Base-by-base conservation (phyloP, 768 basidiomycete genomes). In the Suillus paluster region DNA sequence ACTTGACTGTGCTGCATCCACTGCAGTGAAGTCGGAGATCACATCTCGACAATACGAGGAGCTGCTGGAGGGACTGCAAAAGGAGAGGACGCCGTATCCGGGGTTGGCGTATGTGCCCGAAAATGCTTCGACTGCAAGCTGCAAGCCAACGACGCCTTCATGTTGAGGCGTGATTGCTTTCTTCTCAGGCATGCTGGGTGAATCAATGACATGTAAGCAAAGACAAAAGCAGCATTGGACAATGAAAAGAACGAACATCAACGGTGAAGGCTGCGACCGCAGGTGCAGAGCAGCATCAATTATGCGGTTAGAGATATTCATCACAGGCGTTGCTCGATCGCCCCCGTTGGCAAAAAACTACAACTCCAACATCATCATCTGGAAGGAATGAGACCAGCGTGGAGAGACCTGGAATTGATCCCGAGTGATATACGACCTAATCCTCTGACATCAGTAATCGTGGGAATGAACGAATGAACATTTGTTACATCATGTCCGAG, bases 401-500 rank as follows among this genome's bases (percentile, higher is more conserved):
- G 2, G 72, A 71, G 34, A 77, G 64, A 4, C 80, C 80, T 0
- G 77, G 77, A 12, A 77, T 53, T 5, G 65, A 64, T 3, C 83
- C 80, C 0, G 50, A 12, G 59, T 79, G 80, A 41, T 57, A 64
- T 7, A 81, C 59, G 5, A 78, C 36, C 83, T 81, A 23, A 2
- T 21, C n/a, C 7, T 25, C 30, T 2, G 27, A 15, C 14, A 57
- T 61, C 19, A 27, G 50, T 15, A 5, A 19, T 21, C 2, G 15
- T 21, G 23, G 12, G 8, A 27, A 10, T 39, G 52, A 41, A 59
- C 3, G 11, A 4, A 49, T 23, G 36, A 19, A 33, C 41, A 53
- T 27, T 25, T 52, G 71, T 46, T 62, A 82, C 81, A 30, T 81
- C 77, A 57, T 81, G 78, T 0, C 78, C 82, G 2, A 68, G 70